Evolutionary conservation across 164 flowering plant genomes (phyloP).

Genomic region (Vitis labrusca): DNA sequence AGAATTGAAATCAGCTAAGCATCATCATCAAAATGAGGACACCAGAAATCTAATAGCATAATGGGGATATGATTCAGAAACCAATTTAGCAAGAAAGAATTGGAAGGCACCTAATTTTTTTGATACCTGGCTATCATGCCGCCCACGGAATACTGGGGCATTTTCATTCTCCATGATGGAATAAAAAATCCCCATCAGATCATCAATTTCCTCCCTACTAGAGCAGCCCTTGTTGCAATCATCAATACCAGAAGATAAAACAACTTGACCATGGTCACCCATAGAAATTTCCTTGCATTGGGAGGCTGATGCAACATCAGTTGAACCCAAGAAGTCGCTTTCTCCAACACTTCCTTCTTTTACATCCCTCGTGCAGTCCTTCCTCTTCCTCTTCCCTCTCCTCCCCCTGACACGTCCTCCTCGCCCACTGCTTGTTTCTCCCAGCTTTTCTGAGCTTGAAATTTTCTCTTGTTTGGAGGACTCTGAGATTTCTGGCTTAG

Average conservation of each 20-base stretch:
- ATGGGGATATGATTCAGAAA: not conserved
- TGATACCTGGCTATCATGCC: conserved; percentile 77
- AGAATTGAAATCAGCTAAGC: not conserved
- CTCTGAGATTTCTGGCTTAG: conserved; percentile 22
- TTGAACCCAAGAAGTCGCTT: conserved; percentile 42
- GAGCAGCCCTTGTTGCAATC: conserved; percentile 12
- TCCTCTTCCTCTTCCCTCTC: conserved; percentile 85
- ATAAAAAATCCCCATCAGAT: conserved; percentile 42
- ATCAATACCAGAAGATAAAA: conserved; percentile 15
- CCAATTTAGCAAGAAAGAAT: not conserved
- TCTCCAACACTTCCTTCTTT: conserved; percentile 62
- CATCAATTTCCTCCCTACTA: conserved; percentile 19
- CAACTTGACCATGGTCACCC: conserved; percentile 21
- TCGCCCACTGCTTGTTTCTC: conserved; percentile 16
- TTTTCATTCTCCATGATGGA: conserved; percentile 42
- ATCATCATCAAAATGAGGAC: not conserved
- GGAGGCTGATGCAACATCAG: conserved; percentile 17
- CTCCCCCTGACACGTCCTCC: conserved; percentile 40
- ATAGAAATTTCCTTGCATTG: conserved; percentile 37
- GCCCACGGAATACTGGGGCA: conserved; percentile 49
- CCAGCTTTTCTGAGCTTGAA: conserved; percentile 14
- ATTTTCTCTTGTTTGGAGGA: conserved; percentile 23
- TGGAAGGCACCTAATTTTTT: not conserved
- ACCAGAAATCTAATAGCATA: not conserved
- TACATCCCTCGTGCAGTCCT: conserved; percentile 36